phyloP scores from a whole-genome alignment of 176 grass and related monocot species.

The Eragrostis curvula region DNA sequence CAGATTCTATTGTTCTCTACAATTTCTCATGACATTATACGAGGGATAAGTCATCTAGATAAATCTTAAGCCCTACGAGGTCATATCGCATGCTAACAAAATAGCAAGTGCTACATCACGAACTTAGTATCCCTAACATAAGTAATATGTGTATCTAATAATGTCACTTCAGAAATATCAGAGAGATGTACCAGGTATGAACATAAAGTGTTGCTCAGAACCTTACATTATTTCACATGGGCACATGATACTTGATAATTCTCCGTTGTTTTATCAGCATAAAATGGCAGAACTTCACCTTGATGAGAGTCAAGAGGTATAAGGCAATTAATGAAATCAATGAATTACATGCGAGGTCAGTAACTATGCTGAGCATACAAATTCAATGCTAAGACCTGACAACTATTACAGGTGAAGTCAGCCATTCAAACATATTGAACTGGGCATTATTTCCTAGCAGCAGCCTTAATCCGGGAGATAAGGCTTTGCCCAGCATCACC shows the following conservation, averaged over 20 bases:
- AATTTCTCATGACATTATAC: not conserved
- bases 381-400: slow-evolving; percentile 26
- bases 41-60: slow-evolving; percentile 12
- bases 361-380: slow-evolving; percentile 44
- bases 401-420: slow-evolving; percentile 40
- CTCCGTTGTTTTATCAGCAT: slow-evolving; percentile 29
- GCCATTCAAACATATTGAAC: slow-evolving; percentile 42
- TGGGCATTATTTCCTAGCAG: slow-evolving; percentile 48
- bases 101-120: not conserved
- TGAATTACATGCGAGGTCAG: slow-evolving; percentile 37
- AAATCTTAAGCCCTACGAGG: not conserved
- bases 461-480: slow-evolving; percentile 66
- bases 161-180: slow-evolving; percentile 10
- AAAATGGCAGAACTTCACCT: slow-evolving; percentile 38
- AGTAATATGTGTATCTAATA: not conserved
- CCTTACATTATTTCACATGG: slow-evolving; percentile 4
- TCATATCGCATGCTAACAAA: slow-evolving; percentile 27
- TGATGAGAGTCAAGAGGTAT: slow-evolving; percentile 35
- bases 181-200: slow-evolving; percentile 25
- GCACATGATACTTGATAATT: not conserved
- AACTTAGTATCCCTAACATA: slow-evolving; percentile 23
- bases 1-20: not conserved
- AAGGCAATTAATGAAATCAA: slow-evolving; percentile 57
- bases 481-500: slow-evolving; percentile 70
- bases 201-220: slow-evolving; percentile 19